Percentiles rank a stretch among this genome's conserved stretches.
Conservation (phyloP, 257 asterid genomes). For the Forsythia suspensa region DNA sequence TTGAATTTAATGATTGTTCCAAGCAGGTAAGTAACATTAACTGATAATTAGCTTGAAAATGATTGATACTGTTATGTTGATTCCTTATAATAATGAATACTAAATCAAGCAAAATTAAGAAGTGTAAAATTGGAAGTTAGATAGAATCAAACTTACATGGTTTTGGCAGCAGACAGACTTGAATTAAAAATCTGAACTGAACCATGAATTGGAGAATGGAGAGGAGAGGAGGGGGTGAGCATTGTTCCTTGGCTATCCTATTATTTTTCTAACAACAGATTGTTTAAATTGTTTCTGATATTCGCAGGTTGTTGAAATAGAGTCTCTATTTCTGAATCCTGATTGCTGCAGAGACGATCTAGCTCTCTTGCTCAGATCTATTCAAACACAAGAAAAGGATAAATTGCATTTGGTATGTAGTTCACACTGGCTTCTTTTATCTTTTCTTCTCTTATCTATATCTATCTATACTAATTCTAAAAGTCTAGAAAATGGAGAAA, state of each 20-base stretch:
- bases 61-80: background rate
- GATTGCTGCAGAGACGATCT: slow-evolving; percentile 79
- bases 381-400: slow-evolving; percentile 87
- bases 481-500: too few relatives aligned
- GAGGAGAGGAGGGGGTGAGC: background rate
- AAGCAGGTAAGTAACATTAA: slow-evolving; percentile 57
- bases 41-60: background rate
- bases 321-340: slow-evolving; percentile 64
- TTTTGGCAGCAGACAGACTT: background rate
- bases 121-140: background rate
- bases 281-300: slow-evolving; percentile 10
- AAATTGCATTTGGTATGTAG: slow-evolving; percentile 76
- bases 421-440: slow-evolving; percentile 18
- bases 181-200: background rate
- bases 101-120: background rate
- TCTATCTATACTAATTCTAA: too few relatives aligned
- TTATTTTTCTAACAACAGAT: background rate
- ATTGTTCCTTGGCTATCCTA: slow-evolving; percentile 4
- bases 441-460: slow-evolving; percentile 7
- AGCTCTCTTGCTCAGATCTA: slow-evolving; percentile 69
- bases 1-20: slow-evolving; percentile 87
- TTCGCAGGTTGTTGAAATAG: slow-evolving; percentile 79
- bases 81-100: background rate
- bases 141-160: background rate
- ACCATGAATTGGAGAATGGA: slow-evolving; percentile 8